phyloP scores from a whole-genome alignment of 345 rosid species.

The Ceriops decandra region DNA sequence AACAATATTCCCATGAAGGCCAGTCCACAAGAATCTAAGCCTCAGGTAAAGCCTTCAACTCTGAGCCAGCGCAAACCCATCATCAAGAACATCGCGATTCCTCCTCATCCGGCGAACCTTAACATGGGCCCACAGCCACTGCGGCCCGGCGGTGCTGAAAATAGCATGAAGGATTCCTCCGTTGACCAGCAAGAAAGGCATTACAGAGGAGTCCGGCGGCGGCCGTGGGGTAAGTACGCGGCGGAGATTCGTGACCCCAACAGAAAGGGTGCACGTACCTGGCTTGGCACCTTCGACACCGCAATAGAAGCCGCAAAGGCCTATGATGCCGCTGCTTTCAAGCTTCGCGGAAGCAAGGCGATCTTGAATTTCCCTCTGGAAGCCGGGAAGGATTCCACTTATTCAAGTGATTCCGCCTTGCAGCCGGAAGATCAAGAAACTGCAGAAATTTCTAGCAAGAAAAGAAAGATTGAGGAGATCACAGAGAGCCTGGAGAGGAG shows the following conservation, averaged over 20 bases:
- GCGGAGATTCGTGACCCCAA: conserved; percentile 94
- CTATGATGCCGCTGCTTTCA: conserved; percentile 81
- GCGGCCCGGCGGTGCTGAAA: conserved; percentile 2
- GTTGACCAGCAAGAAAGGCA: conserved; percentile 37
- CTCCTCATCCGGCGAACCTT: conserved; percentile 23
- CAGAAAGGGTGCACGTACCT: conserved; percentile 70
- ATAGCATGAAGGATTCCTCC: background rate
- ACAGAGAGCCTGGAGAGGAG: conserved; percentile 1
- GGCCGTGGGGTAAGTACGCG: conserved; percentile 92
- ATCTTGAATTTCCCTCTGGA: conserved; percentile 91
- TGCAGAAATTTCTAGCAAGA: conserved; percentile 14
- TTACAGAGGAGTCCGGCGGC: conserved; percentile 77
- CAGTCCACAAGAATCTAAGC: background rate
- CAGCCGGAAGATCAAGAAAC: background rate
- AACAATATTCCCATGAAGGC: background rate
- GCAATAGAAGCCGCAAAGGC: conserved; percentile 87
- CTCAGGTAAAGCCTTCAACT: conserved; percentile 25
- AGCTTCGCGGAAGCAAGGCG: conserved; percentile 81
- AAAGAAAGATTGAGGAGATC: conserved; percentile 35
- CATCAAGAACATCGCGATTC: conserved; percentile 42
- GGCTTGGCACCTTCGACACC: conserved; percentile 91
- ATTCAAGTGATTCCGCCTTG: background rate
- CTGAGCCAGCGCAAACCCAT: conserved; percentile 66
- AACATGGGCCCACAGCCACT: background rate
- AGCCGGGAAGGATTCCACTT: conserved; percentile 29